Evolutionary conservation across 306 rosid species (phyloP), one percentile per base, ranked within the genome.

Genomic region (Calophaca sinica): DNA sequence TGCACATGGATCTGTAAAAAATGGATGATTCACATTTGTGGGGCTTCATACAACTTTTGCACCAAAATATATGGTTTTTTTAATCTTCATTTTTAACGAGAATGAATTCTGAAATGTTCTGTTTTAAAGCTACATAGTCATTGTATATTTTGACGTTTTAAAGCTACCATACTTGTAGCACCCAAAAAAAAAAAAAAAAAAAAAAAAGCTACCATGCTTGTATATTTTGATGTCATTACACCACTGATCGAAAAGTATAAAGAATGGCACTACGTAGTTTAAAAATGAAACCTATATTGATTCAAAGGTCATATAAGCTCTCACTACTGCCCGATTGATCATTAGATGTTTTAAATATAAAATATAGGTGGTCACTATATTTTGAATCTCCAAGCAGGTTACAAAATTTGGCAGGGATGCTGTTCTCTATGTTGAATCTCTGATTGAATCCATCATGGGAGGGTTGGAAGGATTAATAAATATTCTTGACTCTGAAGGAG

Each of bases 401-500:
- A 88, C 96, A 14, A 94, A 89, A 88, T 88, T 90, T 85, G 98
- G 98, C 49, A 84, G 98, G 76, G 98, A 94, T 83, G 96, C 97
- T 50, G 97, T 94, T 77, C 98, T 94, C 80, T 94, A 90, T 85
- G 98, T 94, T 61, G 98, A 94, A 80, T 94, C 98, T 75, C 91
- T 94, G 66, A 92, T 94, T 70, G 98, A 94, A 83, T 94, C 98
- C 69, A 92, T 94, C 83, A 88, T 90, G 98, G 98, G 98, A 79
- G 98, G 98, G 45, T 83, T 94, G 86, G 98, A 94, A 86, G 98
- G 98, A 66, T 82, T 94, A 78, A 91, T 94, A 65, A 94, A 94
- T 80, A 92, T 94, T 81, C 96, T 94, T 64, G 97, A 94, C 78
- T 94, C 98, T 29, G 98, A 94, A 87, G 98, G 98, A 82, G 98